phyloP scores from a whole-genome alignment of 208 protist species.

The Eutreptiella sp. region DNA sequence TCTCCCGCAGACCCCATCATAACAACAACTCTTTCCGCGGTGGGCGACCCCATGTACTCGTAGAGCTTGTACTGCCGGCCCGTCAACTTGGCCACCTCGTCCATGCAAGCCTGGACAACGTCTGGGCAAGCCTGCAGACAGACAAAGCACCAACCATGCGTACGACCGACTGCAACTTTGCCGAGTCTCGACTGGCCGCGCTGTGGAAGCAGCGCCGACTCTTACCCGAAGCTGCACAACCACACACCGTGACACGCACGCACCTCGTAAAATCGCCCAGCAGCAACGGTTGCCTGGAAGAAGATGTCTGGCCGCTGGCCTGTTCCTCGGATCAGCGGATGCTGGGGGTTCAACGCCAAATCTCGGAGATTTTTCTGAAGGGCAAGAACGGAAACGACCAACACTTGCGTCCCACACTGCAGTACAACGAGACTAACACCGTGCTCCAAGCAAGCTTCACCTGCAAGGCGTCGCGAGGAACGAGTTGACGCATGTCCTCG shows the following conservation, averaged over 20 bases:
- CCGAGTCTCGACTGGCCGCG: no score
- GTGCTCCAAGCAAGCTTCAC: no score
- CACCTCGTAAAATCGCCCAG: conserved; percentile 40
- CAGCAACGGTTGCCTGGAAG: conserved; percentile 49
- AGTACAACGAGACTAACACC: no score
- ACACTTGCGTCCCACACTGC: no score
- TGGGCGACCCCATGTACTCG: conserved; percentile 46
- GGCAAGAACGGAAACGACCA: no score
- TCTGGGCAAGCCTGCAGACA: no score
- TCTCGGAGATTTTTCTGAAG: conserved; percentile 32
- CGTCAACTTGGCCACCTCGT: conserved; percentile 38
- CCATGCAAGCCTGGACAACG: conserved; percentile 42
- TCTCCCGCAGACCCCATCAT: conserved; percentile 42
- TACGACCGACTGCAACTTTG: no score
- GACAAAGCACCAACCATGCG: no score
- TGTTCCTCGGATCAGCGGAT: conserved; percentile 44
- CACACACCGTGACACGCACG: no score
- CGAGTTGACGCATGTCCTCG: conserved; percentile 26
- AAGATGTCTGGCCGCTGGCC: conserved; percentile 47
- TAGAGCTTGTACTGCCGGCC: conserved; percentile 50
- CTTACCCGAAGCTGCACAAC: no score
- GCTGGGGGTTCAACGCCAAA: conserved; percentile 40
- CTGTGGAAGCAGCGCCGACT: no score
- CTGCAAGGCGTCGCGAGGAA: conserved; percentile 21
- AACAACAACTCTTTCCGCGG: conserved; percentile 49